Evolutionary conservation across 208 protist species (phyloP), one percentile per base, ranked within the genome.

Genomic region (Zelonia costaricensis): DNA sequence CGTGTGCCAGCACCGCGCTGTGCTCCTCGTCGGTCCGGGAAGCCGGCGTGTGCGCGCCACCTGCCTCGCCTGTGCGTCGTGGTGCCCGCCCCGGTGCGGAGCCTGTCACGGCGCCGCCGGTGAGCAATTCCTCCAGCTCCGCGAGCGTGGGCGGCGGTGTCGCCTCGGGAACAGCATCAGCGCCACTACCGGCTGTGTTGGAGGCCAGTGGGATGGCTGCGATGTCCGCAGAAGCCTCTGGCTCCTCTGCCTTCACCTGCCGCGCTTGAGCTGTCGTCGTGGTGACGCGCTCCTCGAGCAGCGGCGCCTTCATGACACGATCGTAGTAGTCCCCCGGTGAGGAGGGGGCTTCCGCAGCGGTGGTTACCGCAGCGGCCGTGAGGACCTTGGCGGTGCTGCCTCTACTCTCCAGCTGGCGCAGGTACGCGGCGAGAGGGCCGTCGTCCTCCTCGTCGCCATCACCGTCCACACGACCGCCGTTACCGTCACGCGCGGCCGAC

Each of bases 401-500:
- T 43, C 28, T 44, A 33, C 31, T 16, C 39, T 84, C 78, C 28
- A 88, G 47, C 39, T 72, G 31, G 13, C 58, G 66, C 58, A 87
- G 54, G 51, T 86, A 91, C 18, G 54, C 52, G 27, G 67, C 75
- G 15, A 91, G 65, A 4, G 71, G 75, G 49, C 80, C 78, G 12
- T 74, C 67, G 10, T 47, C 69, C 4, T 78, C 52, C 0, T 45
- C 36, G 9, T 22, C 36, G 20, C 9, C 33, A 22, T 45, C 27
- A 13, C 23, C 20, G 15, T 52, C 18, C 2, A 0, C 40, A 2
- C 2, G 7, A 16, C 55, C 35, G 22, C 4, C 22, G 3, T 46
- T 18, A 10, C n/a, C 23, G 20, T n/a, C n/a, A n/a, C n/a, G n/a
- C n/a, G n/a, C n/a, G n/a, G n/a, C n/a, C n/a, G n/a, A n/a, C n/a